Evolutionary conservation across 257 asterid genomes (phyloP), one percentile per base, ranked within the genome.

Genomic region (Solanum commersonii): DNA sequence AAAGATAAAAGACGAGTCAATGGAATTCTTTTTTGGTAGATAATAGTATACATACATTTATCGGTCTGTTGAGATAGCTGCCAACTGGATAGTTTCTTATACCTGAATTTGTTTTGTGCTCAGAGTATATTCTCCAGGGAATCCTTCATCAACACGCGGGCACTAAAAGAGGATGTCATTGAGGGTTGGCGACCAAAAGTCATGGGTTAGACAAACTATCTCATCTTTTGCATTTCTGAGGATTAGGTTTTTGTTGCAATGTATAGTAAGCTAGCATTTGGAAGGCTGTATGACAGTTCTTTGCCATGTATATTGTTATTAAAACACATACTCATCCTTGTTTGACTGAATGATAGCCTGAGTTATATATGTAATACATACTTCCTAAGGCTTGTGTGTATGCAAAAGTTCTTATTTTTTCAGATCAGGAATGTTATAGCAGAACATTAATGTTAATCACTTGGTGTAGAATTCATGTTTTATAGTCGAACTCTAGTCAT

Each of bases 121-220:
- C 95, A 97, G 99, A 87, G 90, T 49, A 94, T 95, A 87, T 97
- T 95, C 91, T 93, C 98, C 82, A 90, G 87, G 90, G 98, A 94
- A 11, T 94, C 99, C 35, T 97, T 97, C 89, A 71, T 91, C 91
- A 96, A 92, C 56, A 97, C 98, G 6, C 92, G 94, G 87, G 95
- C 98, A 74, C 91, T 84, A 84, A 78, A 90, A 10, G 91, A 91
- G 91, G 99, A 96, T 71, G 98, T 97, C 42, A 92, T 97, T 49
- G 98, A 92, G 88, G 98, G 99, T 73, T 97, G 99, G 99, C 92
- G 98, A 88, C 91, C 98, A 40, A 97, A 97, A 90, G 98, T 92
- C 76, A 94, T 92, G 93, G 99, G 95, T 73, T 89, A 86, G 87
- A 59, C 6, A 15, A 72, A 82, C 44, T 5, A 18, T 49, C 20